These are phyloP conservation scores for Parmelia sp. DNA, from an alignment of 495 filamentous ascomycete genomes.

Conservation along the genomic window DNA sequence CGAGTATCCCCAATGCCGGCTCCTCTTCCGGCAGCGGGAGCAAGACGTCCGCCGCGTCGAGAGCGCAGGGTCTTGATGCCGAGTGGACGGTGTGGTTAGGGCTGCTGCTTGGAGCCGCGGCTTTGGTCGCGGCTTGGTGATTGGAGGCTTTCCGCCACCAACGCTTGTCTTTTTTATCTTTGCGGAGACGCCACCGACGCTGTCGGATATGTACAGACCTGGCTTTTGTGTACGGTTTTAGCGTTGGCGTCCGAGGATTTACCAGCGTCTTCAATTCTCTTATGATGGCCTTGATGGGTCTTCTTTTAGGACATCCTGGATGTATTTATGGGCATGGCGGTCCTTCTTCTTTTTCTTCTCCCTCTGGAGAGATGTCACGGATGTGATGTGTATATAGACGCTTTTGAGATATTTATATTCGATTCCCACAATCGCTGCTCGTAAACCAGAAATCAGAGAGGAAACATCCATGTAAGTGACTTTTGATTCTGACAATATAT, in stretches of 20 bases:
- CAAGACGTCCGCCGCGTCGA: not conserved
- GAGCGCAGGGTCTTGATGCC: not conserved
- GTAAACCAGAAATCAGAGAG: not conserved
- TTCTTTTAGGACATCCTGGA: no score
- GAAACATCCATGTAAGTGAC: not conserved
- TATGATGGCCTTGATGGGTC: no score
- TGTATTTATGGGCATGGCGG: not conserved
- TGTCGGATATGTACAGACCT: not conserved
- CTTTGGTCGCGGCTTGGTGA: not conserved
- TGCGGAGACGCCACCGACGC: not conserved
- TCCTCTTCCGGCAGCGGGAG: not conserved
- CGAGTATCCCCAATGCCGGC: conserved; percentile 43
- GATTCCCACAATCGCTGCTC: not conserved
- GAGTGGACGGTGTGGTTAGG: not conserved
- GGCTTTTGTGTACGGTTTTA: not conserved
- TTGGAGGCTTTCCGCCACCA: not conserved
- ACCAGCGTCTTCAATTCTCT: not conserved
- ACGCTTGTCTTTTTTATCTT: not conserved
- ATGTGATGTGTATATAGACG: not conserved
- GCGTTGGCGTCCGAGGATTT: conserved; percentile 7
- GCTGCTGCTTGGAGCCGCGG: not conserved
- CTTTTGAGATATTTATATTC: not conserved
- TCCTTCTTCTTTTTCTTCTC: no score
- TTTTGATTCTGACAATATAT: no score
- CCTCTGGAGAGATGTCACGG: no score